Percentiles rank a stretch among this genome's conserved stretches.
Conservation (phyloP, 768 basidiomycete species). For the Phlebiopsis flavidoalba region DNA sequence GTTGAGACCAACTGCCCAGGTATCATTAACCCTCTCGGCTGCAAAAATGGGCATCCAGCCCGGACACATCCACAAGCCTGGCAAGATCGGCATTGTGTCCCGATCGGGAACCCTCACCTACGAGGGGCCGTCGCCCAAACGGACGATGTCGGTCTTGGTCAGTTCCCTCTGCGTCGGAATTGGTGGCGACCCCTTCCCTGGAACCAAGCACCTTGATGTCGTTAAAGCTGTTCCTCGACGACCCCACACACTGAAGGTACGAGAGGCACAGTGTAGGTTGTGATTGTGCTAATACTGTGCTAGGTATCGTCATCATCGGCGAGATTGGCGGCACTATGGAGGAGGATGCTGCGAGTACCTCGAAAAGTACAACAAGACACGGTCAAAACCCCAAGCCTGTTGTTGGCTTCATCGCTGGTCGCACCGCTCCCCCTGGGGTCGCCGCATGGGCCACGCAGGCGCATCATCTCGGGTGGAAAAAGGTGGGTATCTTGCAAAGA, state of each 20-base stretch:
- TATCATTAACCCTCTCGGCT: slow-evolving; percentile 93
- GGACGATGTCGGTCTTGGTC: slow-evolving; percentile 91
- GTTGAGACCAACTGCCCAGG: slow-evolving; percentile 99
- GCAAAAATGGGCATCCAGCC: slow-evolving; percentile 99
- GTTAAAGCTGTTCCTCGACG: slow-evolving; percentile 94
- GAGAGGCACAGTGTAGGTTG: slow-evolving; percentile 3
- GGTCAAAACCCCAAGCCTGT: slow-evolving; percentile 87
- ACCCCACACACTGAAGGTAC: slow-evolving; percentile 89
- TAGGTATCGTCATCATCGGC: slow-evolving; percentile 92
- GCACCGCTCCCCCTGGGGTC: slow-evolving; percentile 95
- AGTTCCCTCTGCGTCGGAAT: slow-evolving; percentile 96
- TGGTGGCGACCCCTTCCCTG: slow-evolving; percentile 96
- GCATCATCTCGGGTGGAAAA: slow-evolving; percentile 98
- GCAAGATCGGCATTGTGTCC: slow-evolving; percentile 94
- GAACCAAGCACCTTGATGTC: slow-evolving; percentile 93
- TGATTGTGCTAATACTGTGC: background rate
- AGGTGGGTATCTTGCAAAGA: slow-evolving; percentile 42
- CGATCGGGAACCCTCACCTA: slow-evolving; percentile 96
- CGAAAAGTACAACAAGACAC: slow-evolving; percentile 87
- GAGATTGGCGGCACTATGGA: slow-evolving; percentile 99
- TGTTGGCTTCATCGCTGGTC: slow-evolving; percentile 96
- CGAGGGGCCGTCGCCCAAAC: slow-evolving; percentile 98
- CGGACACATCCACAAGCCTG: slow-evolving; percentile 95
- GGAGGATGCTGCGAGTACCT: slow-evolving; percentile 99
- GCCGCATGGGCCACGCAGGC: slow-evolving; percentile 98